phyloP scores from a whole-genome alignment of 2,329 filamentous ascomycete species.

The Mycosphaerelloides madeirae region DNA sequence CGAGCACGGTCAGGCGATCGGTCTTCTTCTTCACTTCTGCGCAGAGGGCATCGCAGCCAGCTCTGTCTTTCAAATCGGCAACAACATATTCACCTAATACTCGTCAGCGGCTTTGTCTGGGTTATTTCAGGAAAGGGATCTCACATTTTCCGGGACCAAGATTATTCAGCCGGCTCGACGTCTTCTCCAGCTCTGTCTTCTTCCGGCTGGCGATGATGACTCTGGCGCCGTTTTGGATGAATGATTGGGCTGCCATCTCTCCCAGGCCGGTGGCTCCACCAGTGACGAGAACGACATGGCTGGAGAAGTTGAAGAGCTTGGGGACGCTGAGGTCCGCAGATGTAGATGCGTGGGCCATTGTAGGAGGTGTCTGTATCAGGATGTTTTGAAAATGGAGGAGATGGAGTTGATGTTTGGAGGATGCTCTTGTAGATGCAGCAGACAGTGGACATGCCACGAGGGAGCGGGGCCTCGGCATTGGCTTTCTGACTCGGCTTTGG shows the following conservation, averaged over 20 bases:
- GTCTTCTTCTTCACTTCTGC: conserved; percentile 42
- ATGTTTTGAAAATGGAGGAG: too few species aligned
- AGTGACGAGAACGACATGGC: conserved; percentile 39
- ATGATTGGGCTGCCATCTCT: conserved; percentile 44
- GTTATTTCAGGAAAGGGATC: too few species aligned
- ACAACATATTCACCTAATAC: conserved; percentile 29
- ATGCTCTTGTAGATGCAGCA: too few species aligned
- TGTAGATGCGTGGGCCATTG: conserved; percentile 30
- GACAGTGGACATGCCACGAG: too few species aligned
- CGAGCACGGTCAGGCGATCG: conserved; percentile 42
- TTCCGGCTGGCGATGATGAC: conserved; percentile 43
- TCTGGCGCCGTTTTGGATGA: conserved; percentile 41
- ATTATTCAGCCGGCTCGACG: conserved; percentile 39
- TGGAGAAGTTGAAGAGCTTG: conserved; percentile 34
- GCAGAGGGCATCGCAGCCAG: conserved; percentile 38
- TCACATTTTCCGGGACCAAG: conserved; percentile 44
- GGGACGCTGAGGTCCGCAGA: conserved; percentile 26
- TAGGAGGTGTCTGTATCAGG: conserved; percentile 1
- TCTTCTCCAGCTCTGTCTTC: conserved; percentile 42
- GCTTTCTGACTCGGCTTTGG: too few species aligned
- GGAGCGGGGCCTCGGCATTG: too few species aligned
- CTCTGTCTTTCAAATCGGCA: conserved; percentile 43
- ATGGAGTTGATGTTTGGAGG: too few species aligned
- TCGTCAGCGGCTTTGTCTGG: too few species aligned
- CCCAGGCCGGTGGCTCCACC: conserved; percentile 46